These are phyloP conservation scores for Pyricularia pennisetigena DNA, from an alignment of 2,329 filamentous ascomycete species.

Conservation along the genomic window DNA sequence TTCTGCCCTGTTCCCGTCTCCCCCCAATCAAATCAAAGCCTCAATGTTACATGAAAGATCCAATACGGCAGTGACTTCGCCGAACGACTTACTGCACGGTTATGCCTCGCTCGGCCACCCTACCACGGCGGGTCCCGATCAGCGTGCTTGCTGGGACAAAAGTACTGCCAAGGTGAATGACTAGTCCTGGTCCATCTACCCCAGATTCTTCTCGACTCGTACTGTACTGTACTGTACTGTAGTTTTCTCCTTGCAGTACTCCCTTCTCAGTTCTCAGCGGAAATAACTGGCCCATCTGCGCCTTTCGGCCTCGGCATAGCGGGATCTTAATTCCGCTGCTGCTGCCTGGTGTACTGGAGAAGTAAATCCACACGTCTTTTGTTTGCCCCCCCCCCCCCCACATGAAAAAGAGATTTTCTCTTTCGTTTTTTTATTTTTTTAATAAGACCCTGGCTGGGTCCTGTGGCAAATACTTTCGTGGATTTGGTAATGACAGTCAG, in stretches of 20 bases:
- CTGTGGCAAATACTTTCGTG: background rate
- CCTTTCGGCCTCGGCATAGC: background rate
- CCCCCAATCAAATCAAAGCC: background rate
- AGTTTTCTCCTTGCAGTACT: background rate
- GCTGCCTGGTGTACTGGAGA: background rate
- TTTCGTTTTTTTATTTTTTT: background rate
- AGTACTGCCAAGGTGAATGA: background rate
- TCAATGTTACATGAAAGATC: background rate
- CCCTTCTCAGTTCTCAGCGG: background rate
- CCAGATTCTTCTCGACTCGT: background rate
- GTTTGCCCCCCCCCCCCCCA: background rate
- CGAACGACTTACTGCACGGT: background rate
- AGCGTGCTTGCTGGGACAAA: background rate
- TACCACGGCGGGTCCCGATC: background rate
- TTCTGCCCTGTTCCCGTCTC: background rate
- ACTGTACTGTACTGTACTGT: background rate
- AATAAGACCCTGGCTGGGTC: background rate
- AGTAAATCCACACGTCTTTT: background rate
- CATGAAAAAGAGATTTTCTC: background rate
- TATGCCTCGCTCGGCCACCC: background rate
- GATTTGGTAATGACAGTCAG: background rate
- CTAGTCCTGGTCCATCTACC: background rate
- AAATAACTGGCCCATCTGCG: background rate
- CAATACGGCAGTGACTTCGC: constrained; percentile 1
- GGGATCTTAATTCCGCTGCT: background rate